Base-by-base conservation (phyloP, 441 rosid species). In the Isatis lusitanica region DNA sequence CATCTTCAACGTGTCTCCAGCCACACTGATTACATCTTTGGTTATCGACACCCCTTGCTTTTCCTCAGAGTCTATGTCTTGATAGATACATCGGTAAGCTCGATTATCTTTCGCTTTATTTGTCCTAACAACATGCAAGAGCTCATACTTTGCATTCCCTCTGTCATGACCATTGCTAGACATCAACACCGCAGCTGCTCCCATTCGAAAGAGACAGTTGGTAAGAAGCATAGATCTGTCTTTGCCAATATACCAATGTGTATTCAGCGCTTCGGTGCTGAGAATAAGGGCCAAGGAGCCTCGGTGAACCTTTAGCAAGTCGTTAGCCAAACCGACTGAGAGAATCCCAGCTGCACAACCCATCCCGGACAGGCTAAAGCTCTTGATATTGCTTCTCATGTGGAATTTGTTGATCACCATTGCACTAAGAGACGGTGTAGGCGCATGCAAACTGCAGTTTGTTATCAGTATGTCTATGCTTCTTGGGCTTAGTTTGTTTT, bases 351-450 rank as follows among this genome's bases (percentile, higher is more conserved):
- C 98, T 10, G 90, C 85, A 75, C 97, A 94, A 0, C 98, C 98
- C 97, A 92, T 90, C 1, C 98, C 97, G 0, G 98, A 90, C 9
- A 94, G 87, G 86, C 89, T 92, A 68, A 90, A 94, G 84, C 97
- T 94, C 79, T 79, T 94, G 11, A 90, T 85, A 71, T 94, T 88
- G 81, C 97, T 92, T 59, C 97, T 79, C 28, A 94, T 85, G 70
- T 87, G 88, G 78, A 86, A 94, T 65, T 84, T 92, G 61, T 94
- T 94, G 44, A 92, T 85, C 39, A 94, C 78, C 97, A 94, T 90
- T 35, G 97, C 92, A 5, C 92, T 86, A 5, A 94, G 73, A n/a
- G 97, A 92, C 1, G 98, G 97, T 0, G 97, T 90, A 4, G 98
- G 98, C 1, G 97, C 87, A 58, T 90, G 86, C 8, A 94, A 81